Percentiles rank a stretch among this genome's conserved stretches.
Evolutionary conservation across 495 filamentous ascomycete genomes (phyloP).

Genomic region (Trichocladium uniseriatum): DNA sequence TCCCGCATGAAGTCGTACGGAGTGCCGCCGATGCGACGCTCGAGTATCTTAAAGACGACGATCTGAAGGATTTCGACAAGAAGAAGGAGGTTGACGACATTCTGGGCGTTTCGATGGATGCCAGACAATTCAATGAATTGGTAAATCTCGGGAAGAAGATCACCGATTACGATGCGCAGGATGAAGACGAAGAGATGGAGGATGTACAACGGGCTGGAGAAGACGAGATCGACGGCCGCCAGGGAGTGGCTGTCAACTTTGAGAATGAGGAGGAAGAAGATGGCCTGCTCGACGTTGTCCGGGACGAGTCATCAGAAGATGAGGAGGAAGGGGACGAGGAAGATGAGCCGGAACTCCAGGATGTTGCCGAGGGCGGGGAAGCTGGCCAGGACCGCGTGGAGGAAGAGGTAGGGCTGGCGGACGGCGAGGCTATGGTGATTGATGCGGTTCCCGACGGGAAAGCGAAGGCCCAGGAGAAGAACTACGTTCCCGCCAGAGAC

Average conservation of each 20-base stretch:
- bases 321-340: slow-evolving; percentile 58
- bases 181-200: slow-evolving; percentile 87
- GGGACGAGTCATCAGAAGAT: slow-evolving; percentile 80
- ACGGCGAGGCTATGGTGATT: slow-evolving; percentile 71
- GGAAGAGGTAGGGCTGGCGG: slow-evolving; percentile 40
- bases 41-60: slow-evolving; percentile 87
- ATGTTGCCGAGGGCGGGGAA: slow-evolving; percentile 45
- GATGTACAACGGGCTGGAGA: slow-evolving; percentile 60
- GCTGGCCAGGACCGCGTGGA: slow-evolving; percentile 43
- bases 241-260: slow-evolving; percentile 96
- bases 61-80: slow-evolving; percentile 95
- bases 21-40: slow-evolving; percentile 93
- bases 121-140: slow-evolving; percentile 93
- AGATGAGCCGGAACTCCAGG: slow-evolving; percentile 48
- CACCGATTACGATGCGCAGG: slow-evolving; percentile 94
- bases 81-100: slow-evolving; percentile 96
- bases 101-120: slow-evolving; percentile 66
- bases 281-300: slow-evolving; percentile 66
- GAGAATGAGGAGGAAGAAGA: slow-evolving; percentile 88
- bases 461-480: slow-evolving; percentile 43
- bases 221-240: slow-evolving; percentile 79
- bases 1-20: slow-evolving; percentile 79
- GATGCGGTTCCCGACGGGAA: slow-evolving; percentile 46
- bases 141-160: slow-evolving; percentile 98
- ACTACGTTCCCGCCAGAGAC: slow-evolving; percentile 65